Percentiles rank a stretch among this genome's conserved stretches.
Evolutionary conservation across 495 filamentous ascomycete genomes (phyloP).

Genomic region (Aspergillus hancockii): DNA sequence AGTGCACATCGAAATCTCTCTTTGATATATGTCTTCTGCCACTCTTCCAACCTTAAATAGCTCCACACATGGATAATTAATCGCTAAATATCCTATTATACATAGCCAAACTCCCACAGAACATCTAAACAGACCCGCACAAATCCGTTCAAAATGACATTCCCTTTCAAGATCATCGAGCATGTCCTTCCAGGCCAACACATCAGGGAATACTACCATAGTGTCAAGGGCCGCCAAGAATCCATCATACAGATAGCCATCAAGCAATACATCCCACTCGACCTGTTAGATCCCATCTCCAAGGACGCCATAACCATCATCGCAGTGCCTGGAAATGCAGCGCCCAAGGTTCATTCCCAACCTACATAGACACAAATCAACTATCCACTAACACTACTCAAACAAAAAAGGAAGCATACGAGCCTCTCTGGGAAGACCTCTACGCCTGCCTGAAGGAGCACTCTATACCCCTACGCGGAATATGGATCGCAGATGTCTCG

Average conservation of each 20-base stretch:
- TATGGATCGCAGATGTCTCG: slow-evolving; percentile 75
- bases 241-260: slow-evolving; percentile 55
- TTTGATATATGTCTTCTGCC: too few relatives aligned
- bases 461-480: slow-evolving; percentile 58
- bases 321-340: slow-evolving; percentile 63
- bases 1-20: too few relatives aligned
- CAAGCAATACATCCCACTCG: slow-evolving; percentile 68
- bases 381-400: neutral
- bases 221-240: slow-evolving; percentile 50
- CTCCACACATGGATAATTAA: too few relatives aligned
- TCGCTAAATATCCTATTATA: too few relatives aligned
- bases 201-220: slow-evolving; percentile 56
- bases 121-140: too few relatives aligned
- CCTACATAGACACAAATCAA: neutral
- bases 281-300: slow-evolving; percentile 51
- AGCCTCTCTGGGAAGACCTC: slow-evolving; percentile 74
- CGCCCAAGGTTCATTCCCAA: slow-evolving; percentile 20
- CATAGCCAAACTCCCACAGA: too few relatives aligned
- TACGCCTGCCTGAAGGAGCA: slow-evolving; percentile 38
- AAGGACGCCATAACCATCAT: slow-evolving; percentile 68
- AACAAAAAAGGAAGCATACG: slow-evolving; percentile 63
- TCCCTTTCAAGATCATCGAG: slow-evolving; percentile 39
- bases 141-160: slow-evolving; percentile 2
- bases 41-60: too few relatives aligned
- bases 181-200: slow-evolving; percentile 56